Conservation (phyloP, 192 early-diverging fungal genomes). For the Tieghemiomyces parasiticus region DNA sequence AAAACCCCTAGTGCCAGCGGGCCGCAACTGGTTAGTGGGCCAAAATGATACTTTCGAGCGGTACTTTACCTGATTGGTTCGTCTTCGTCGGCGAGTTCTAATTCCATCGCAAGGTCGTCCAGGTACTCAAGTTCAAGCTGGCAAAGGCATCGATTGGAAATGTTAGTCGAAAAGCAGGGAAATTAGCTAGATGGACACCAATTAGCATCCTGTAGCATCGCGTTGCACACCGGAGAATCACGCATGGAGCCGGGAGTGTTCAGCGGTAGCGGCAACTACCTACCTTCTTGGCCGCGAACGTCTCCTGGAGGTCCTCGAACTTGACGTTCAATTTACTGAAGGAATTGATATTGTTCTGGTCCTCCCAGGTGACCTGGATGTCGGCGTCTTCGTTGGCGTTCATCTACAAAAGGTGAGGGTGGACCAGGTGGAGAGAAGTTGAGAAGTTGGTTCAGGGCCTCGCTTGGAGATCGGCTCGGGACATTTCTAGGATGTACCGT, state of each 20-base stretch:
- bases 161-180: not conserved
- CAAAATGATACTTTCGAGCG: not conserved
- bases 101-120: conserved; percentile 80
- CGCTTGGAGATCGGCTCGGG: too few species aligned
- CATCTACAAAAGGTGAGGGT: too few species aligned
- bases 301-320: conserved; percentile 60
- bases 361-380: conserved; percentile 89
- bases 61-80: conserved; percentile 55
- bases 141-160: not conserved
- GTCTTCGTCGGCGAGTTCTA: conserved; percentile 88
- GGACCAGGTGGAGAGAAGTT: too few species aligned
- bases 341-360: conserved; percentile 90
- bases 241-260: too few species aligned
- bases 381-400: conserved; percentile 58
- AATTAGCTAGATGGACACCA: not conserved
- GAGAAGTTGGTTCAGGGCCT: too few species aligned
- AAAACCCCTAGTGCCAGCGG: too few species aligned
- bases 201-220: too few species aligned
- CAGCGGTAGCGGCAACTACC: too few species aligned
- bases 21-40: not conserved
- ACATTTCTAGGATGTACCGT: too few species aligned
- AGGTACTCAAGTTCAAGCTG: conserved; percentile 83
- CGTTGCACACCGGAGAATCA: too few species aligned
- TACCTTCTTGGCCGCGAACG: conserved; percentile 69
- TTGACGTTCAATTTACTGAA: conserved; percentile 78